phyloP scores from a whole-genome alignment of 2,329 filamentous ascomycete species.

The Scortechinia acanthostroma region DNA sequence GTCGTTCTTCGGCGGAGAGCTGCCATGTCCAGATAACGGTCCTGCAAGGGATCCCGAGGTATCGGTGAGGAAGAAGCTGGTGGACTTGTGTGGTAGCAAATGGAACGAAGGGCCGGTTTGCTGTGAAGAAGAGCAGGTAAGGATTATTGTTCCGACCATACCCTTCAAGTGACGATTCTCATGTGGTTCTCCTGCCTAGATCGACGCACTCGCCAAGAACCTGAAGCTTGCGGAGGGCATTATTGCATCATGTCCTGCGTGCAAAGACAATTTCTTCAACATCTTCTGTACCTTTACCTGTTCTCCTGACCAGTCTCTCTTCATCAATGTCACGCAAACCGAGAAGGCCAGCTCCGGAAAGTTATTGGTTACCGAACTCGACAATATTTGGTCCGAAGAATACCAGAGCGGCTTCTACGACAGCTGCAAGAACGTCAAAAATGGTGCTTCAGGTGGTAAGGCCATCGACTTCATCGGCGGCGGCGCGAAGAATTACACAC shows the following conservation, averaged over 20 bases:
- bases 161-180: not conserved
- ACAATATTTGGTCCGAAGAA: conserved; percentile 77
- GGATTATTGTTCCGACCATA: conserved; percentile 3
- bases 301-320: conserved; percentile 90
- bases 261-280: conserved; percentile 98
- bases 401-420: conserved; percentile 87
- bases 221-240: conserved; percentile 81
- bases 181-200: conserved; percentile 30
- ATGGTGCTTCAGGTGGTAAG: conserved; percentile 84
- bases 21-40: conserved; percentile 63
- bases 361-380: conserved; percentile 75
- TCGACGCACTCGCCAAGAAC: conserved; percentile 75
- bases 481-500: conserved; percentile 80
- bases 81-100: conserved; percentile 54
- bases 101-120: conserved; percentile 58
- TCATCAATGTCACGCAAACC: conserved; percentile 82
- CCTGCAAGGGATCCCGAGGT: conserved; percentile 43
- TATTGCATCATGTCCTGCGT: conserved; percentile 89
- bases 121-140: conserved; percentile 49
- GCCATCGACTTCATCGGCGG: conserved; percentile 96
- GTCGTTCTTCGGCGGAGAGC: conserved; percentile 56
- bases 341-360: conserved; percentile 40
- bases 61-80: conserved; percentile 44
- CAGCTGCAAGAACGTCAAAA: conserved; percentile 98
- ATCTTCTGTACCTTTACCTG: conserved; percentile 97